Conservation (phyloP, 2,329 filamentous ascomycete species). For the Escovopsis sp. region DNA sequence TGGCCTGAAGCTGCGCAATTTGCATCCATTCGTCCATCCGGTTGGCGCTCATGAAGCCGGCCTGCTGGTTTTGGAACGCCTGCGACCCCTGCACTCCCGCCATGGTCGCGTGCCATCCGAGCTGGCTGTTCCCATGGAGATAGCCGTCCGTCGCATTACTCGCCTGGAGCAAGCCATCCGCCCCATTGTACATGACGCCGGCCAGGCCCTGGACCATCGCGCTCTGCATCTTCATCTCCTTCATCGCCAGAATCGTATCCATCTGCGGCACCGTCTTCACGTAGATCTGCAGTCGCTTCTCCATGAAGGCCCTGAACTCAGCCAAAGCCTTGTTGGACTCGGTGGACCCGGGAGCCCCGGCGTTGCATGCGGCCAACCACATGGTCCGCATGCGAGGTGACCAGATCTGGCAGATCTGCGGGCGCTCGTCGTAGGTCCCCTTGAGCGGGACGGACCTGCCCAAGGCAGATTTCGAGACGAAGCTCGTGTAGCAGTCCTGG, state of each 20-base stretch:
- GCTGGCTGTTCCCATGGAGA: constrained; percentile 17
- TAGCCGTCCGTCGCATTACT: constrained; percentile 15
- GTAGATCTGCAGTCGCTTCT: constrained; percentile 14
- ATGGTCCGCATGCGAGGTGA: constrained; percentile 23
- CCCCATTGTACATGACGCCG: constrained; percentile 19
- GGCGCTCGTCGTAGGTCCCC: constrained; percentile 9
- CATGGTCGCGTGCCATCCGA: constrained; percentile 21
- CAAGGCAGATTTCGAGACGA: constrained; percentile 15
- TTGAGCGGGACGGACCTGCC: constrained; percentile 13
- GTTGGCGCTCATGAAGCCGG: constrained; percentile 15
- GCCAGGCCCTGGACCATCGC: constrained; percentile 18
- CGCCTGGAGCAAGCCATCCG: constrained; percentile 13
- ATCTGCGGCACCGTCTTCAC: constrained; percentile 15
- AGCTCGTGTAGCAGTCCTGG: constrained; percentile 17
- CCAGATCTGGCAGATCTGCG: constrained; percentile 21
- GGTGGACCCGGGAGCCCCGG: constrained; percentile 11
- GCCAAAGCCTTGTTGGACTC: constrained; percentile 12
- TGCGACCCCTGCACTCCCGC: constrained; percentile 18
- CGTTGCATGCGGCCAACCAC: constrained; percentile 15
- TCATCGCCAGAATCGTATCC: constrained; percentile 13
- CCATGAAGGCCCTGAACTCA: constrained; percentile 14
- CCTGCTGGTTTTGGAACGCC: constrained; percentile 17
- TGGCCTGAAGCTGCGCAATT: constrained; percentile 11
- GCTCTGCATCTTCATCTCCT: constrained; percentile 16
- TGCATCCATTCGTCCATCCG: constrained; percentile 13